Base-by-base conservation (phyloP, 305 asterid species). In the Solanum hybrid region DNA sequence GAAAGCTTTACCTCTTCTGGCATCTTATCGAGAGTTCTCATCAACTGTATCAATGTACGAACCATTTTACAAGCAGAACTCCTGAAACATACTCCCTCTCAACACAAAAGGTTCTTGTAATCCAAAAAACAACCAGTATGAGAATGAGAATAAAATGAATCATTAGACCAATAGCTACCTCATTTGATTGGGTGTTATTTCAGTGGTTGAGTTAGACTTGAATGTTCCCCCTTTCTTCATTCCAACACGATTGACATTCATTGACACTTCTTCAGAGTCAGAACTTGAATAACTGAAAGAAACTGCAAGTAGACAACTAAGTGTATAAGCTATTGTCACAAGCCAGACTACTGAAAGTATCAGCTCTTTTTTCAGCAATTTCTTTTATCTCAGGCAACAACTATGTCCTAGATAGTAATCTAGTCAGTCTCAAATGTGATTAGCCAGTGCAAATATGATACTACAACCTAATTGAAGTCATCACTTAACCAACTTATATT, bases 11-110 rank as follows among this genome's bases (percentile, higher is more conserved):
- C 98, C 99, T 97, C 99, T 88, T 96, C 97, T 73, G 99, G 99
- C 98, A 97, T 97, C 96, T 97, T 94, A 92, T 96, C 98, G 88
- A 96, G 94, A 88, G 99, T 97, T 93, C 99, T 96, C 99, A 97
- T 96, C 87, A 96, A 93, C 72, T 97, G 99, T 92, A 97, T 41
- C 91, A 95, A 91, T 61, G 98, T 96, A 45, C 98, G 96, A 73
- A 97, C 96, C 99, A 97, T 97, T 94, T 96, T 97, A 94, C 99
- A 96, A 88, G 72, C 72, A 61, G 99, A 97, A 89, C 98, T 97
- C 98, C 99, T 96, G 95, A 90, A 92, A 89, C 5, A 81, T 65
- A 61, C 61, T 26, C 91, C 33, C 88, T 76, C 29, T 91, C 75
- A 92, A 72, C 88, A 86, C 91, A 89, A 33, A 61, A 34, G 33